Evolutionary conservation across 805 yeast genomes (phyloP).

Genomic region (Schwanniomyces sp.): DNA sequence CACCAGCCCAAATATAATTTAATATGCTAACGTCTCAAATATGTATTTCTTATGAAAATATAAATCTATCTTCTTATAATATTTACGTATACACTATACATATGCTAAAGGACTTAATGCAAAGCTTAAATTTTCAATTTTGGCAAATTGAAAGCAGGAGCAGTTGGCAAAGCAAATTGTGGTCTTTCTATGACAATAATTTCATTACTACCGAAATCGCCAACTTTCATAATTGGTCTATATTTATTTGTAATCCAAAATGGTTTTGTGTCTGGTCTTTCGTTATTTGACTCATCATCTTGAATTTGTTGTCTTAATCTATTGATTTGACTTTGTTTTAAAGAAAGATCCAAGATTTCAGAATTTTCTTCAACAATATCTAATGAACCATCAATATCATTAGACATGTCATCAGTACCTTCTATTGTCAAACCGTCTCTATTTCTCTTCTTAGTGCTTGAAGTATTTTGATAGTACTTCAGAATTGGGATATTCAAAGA

Average conservation of each 20-base stretch:
- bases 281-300: conserved; percentile 38
- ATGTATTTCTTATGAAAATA: not conserved
- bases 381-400: conserved; percentile 21
- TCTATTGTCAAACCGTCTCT: conserved; percentile 41
- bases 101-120: conserved; percentile 8
- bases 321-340: conserved; percentile 30
- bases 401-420: conserved; percentile 20
- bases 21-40: no score
- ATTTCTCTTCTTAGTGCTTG: conserved; percentile 38
- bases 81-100: not conserved
- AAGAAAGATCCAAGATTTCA: conserved; percentile 22
- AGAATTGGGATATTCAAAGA: conserved; percentile 52
- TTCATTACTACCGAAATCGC: conserved; percentile 52
- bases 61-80: not conserved
- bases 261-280: conserved; percentile 34
- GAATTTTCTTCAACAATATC: conserved; percentile 23
- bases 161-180: conserved; percentile 50
- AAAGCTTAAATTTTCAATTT: conserved; percentile 46
- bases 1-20: no score
- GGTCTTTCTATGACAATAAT: conserved; percentile 80
- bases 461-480: conserved; percentile 25
- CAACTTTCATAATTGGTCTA: conserved; percentile 67
- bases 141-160: conserved; percentile 66
- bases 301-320: conserved; percentile 39
- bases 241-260: conserved; percentile 80